Base-by-base conservation (phyloP, 2,329 filamentous ascomycete species). In the Hymenoscyphus linearis region DNA sequence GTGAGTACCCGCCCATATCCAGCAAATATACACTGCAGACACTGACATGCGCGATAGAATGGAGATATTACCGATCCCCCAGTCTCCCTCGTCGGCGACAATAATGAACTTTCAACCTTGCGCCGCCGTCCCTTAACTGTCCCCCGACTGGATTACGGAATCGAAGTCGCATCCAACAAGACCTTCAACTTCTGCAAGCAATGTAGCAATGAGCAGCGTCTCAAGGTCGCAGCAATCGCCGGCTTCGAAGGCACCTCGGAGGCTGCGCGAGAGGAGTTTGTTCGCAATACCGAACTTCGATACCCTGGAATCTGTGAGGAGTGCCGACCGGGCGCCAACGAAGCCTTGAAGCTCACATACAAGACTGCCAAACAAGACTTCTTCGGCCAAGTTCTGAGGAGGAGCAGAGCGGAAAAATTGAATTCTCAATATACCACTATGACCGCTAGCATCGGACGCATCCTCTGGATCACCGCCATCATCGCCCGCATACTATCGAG, bases 21-120 rank as follows among this genome's bases (percentile, higher is more conserved):
- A n/a, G 36, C 57, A 36, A 26, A 47, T 56, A n/a, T n/a, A n/a
- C n/a, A n/a, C n/a, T 34, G n/a, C 53, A 58, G 35, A 55, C 53
- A 22, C 62, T 66, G 63, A 62, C 52, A 35, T 34, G 14, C 25
- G 34, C 35, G 62, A 2, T 70, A 95, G 89, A 85, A 91, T 73
- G 93, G 93, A 70, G 86, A 96, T 57, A 95, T 98, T 66, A 89
- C 90, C 60, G 93, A 99, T 74, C 91, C 93, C 27, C 92, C 91
- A 2, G 80, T 86, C 26, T 76, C 81, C 22, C 83, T 84, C 26
- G 76, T 81, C 22, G 83, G 84, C 62, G 82, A 80, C n/a, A 76
- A 55, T 34, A 31, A 31, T 31, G 31, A 9, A 31, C 6, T 5
- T 9, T 5, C 31, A 7, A 31, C 6, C 10, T 9, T 31, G 31